Conservation (phyloP, 768 basidiomycete genomes). For the Suillus decipiens region DNA sequence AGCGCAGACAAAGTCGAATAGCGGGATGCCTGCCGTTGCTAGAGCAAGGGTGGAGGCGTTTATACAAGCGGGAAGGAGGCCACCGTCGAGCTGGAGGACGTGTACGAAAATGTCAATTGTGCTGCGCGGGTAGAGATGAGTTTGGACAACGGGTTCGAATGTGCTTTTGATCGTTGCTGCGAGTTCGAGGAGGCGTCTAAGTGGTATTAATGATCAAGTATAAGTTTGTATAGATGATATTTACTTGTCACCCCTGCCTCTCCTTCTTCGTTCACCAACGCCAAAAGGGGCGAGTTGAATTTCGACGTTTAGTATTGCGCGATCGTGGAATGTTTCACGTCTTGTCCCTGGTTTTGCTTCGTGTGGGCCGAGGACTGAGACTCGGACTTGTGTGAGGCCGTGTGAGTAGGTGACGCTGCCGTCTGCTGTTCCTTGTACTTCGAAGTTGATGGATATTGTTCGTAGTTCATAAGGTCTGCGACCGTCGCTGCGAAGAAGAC, state of each 20-base stretch:
- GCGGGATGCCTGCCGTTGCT: slow-evolving; percentile 85
- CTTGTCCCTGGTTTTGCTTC: slow-evolving; percentile 71
- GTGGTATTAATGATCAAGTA: slow-evolving; percentile 11
- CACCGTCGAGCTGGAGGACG: slow-evolving; percentile 93
- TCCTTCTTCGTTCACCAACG: slow-evolving; percentile 73
- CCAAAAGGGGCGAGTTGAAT: slow-evolving; percentile 87
- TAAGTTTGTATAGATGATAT: slow-evolving; percentile 28
- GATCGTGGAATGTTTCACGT: slow-evolving; percentile 81
- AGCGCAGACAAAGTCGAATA: slow-evolving; percentile 90
- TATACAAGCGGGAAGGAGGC: slow-evolving; percentile 86
- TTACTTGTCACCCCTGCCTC: slow-evolving; percentile 86
- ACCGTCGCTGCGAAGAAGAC: slow-evolving; percentile 89
- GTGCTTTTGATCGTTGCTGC: slow-evolving; percentile 88
- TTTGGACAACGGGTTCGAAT: slow-evolving; percentile 94
- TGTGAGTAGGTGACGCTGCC: slow-evolving; percentile 84
- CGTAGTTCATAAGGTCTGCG: slow-evolving; percentile 92
- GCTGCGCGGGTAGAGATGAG: slow-evolving; percentile 87
- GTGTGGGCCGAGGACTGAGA: slow-evolving; percentile 89
- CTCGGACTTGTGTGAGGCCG: slow-evolving; percentile 87
- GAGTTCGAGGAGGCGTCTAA: slow-evolving; percentile 84
- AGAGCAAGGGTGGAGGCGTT: slow-evolving; percentile 95
- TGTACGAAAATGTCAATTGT: slow-evolving; percentile 95
- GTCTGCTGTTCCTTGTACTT: slow-evolving; percentile 75
- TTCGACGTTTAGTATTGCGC: slow-evolving; percentile 88
- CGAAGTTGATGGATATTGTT: slow-evolving; percentile 75